Conservation (phyloP, 2,329 filamentous ascomycete species). For the Erysiphe pulchra region DNA sequence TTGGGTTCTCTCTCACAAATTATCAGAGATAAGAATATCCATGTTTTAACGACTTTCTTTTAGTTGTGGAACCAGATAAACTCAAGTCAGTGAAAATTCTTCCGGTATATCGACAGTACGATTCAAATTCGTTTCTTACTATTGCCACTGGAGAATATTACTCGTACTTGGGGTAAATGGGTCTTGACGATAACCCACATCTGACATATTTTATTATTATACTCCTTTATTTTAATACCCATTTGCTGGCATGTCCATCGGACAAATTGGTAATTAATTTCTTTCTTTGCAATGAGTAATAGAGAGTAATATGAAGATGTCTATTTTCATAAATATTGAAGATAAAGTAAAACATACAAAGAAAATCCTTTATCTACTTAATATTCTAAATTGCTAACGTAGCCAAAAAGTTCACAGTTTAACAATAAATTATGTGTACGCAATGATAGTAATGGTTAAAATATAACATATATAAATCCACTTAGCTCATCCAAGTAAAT, state of each 20-base stretch:
- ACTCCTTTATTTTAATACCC: constrained; percentile 14
- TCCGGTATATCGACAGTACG: constrained; percentile 7
- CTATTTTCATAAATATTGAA: too few species aligned
- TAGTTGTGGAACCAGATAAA: constrained; percentile 7
- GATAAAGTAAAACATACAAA: too few species aligned
- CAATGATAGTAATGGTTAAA: too few species aligned
- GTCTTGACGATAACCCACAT: constrained; percentile 13
- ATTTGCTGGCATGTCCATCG: constrained; percentile 4
- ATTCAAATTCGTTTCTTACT: constrained; percentile 2
- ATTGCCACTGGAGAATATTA: constrained; percentile 11
- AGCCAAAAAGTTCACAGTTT: too few species aligned
- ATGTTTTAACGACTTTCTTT: constrained; percentile 13
- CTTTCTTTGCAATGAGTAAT: too few species aligned
- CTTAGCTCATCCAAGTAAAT: too few species aligned
- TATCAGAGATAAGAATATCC: constrained; percentile 5
- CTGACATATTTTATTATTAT: constrained; percentile 2
- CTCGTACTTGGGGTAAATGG: constrained; percentile 8
- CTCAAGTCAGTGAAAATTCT: constrained; percentile 6
- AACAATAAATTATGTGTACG: too few species aligned
- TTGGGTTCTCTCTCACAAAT: constrained; percentile 2
- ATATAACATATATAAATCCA: too few species aligned
- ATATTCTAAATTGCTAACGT: too few species aligned
- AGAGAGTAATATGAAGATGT: too few species aligned
- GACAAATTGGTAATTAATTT: too few species aligned
- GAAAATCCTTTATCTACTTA: too few species aligned